These are phyloP conservation scores for Haemoproteus tartakovskyi DNA, from an alignment of 169 alveolate genomes.

Conservation along the genomic window DNA sequence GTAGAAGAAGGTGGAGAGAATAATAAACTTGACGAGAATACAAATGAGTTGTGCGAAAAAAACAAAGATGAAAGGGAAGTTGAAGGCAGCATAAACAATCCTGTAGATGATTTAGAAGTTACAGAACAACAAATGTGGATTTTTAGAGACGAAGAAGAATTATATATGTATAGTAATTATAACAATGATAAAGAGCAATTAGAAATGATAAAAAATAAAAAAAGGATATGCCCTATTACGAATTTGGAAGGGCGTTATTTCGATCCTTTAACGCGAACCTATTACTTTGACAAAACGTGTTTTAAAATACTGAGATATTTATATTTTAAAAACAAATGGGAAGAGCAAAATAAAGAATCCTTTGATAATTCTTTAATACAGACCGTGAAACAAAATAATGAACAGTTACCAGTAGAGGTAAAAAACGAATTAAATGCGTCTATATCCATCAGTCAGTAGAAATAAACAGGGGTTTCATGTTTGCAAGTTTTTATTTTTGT, in stretches of 20 bases:
- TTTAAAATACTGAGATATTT: slow-evolving; percentile 32
- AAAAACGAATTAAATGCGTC: background rate
- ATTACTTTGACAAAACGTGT: slow-evolving; percentile 39
- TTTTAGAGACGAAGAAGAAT: slow-evolving; percentile 23
- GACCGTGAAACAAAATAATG: slow-evolving; percentile 5
- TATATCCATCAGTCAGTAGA: background rate
- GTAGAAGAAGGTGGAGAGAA: background rate
- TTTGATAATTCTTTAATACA: slow-evolving; percentile 8
- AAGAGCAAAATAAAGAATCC: slow-evolving; percentile 12
- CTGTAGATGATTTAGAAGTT: background rate
- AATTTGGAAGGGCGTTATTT: slow-evolving; percentile 64
- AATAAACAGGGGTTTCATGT: background rate
- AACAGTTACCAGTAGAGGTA: too few relatives aligned
- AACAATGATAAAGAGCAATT: slow-evolving; percentile 23
- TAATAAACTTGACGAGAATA: background rate
- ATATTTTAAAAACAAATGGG: slow-evolving; percentile 21
- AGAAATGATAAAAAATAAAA: slow-evolving; percentile 26
- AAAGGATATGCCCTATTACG: slow-evolving; percentile 39
- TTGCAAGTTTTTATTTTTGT: too few relatives aligned
- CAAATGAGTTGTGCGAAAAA: slow-evolving; percentile 2
- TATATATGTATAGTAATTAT: slow-evolving; percentile 56
- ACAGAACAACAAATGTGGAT: slow-evolving; percentile 45
- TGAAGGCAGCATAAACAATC: background rate
- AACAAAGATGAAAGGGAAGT: slow-evolving; percentile 8
- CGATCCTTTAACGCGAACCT: slow-evolving; percentile 58